Conservation (phyloP, 768 basidiomycete genomes). For the Auriscalpium orientale region DNA sequence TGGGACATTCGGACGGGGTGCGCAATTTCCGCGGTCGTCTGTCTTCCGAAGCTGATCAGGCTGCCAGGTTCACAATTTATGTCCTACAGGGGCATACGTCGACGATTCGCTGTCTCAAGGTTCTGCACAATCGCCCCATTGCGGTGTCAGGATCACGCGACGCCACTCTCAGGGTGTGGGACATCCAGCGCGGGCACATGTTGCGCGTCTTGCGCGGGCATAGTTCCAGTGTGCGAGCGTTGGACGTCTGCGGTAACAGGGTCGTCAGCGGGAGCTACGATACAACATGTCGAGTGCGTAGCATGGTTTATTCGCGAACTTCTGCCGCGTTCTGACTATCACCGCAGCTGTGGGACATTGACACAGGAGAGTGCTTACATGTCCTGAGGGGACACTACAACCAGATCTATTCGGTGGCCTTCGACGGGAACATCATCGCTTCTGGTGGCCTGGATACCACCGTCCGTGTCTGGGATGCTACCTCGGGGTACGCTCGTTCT, state of each 20-base stretch:
- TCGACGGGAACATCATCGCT: constrained; percentile 83
- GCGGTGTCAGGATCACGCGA: constrained; percentile 91
- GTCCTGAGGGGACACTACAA: constrained; percentile 76
- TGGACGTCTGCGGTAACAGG: constrained; percentile 79
- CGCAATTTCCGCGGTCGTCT: constrained; percentile 18
- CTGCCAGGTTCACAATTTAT: constrained; percentile 38
- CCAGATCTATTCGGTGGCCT: constrained; percentile 89
- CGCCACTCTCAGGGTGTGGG: constrained; percentile 83
- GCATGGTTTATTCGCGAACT: neutral
- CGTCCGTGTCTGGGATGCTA: constrained; percentile 95
- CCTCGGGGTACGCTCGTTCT: constrained; percentile 44
- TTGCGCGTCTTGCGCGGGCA: constrained; percentile 71
- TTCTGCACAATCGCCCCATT: constrained; percentile 78
- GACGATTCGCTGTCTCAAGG: constrained; percentile 86
- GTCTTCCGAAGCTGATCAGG: neutral
- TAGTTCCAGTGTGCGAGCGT: constrained; percentile 70
- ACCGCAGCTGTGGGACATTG: constrained; percentile 28
- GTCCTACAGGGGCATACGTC: constrained; percentile 78
- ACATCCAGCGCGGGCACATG: constrained; percentile 72
- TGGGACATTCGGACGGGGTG: constrained; percentile 88
- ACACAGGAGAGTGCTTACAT: constrained; percentile 61
- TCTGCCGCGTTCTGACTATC: neutral
- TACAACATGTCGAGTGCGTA: constrained; percentile 66
- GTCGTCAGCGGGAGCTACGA: constrained; percentile 95
- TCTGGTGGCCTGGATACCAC: constrained; percentile 98